Evolutionary conservation across 192 early-diverging fungal species (phyloP), one percentile per base, ranked within the genome.

Genomic region (Dimargaris xerosporica): DNA sequence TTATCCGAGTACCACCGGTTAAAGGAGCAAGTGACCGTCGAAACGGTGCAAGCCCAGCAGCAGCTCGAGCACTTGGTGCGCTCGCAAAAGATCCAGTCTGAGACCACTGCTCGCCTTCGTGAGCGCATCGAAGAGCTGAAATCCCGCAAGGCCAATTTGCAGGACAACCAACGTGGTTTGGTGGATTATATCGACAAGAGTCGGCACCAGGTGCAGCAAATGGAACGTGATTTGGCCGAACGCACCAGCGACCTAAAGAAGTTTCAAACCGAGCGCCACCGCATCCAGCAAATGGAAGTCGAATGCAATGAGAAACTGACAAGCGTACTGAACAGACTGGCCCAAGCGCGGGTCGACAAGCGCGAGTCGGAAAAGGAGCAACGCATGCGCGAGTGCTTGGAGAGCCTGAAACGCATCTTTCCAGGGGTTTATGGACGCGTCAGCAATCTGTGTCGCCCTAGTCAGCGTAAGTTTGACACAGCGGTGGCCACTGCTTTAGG

Each of bases 391-490:
- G 88, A 96, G 60, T 83, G 75, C 47, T 66, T 98, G 50, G 78
- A 80, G 16, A 80, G 80, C 0, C 74, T 99, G 68, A 90, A 91
- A 75, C 78, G 85, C 1, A 77, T 94, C 9, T 97, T 91, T 65
- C 75, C 87, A 15, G 91, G 93, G 56, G 91, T 99, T 5, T 79
- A 91, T 64, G 97, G 97, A 5, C 80, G 91, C 31, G 66, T 99
- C 50, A 58, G 84, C 0, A 92, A 99, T 70, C 78, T 99, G 34
- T 92, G 91, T 73, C 83, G 85, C 62, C 94, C 97, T 5, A 94
- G 83, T 15, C 91, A 98, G 66, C 77, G 89, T 50, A 91, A 95
- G 69, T 97, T 93, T 69, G 89, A 92, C 52, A 65, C 80, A 0
- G 90, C 91, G 5, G 82, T 94, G 1, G 84, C 91, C 0, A 87